phyloP scores from a whole-genome alignment of 768 basidiomycete species.

The Grammothele lineata region DNA sequence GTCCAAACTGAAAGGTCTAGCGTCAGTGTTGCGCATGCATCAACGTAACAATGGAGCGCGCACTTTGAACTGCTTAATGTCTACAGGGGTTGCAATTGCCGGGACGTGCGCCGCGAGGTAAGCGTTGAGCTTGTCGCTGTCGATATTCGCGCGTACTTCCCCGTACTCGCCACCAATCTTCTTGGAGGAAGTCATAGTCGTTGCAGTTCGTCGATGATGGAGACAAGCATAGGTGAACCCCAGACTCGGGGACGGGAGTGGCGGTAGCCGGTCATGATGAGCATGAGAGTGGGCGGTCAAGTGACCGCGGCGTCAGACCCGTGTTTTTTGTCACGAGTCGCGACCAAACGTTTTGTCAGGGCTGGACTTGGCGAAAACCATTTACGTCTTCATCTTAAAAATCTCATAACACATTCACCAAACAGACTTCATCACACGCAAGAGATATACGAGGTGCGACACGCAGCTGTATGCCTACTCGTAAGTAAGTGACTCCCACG shows the following conservation, averaged over 20 bases:
- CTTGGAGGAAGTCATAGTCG: conserved; percentile 25
- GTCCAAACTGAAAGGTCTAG: conserved; percentile 63
- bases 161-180: conserved; percentile 77
- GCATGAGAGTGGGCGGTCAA: not conserved
- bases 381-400: no score
- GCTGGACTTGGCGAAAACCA: no score
- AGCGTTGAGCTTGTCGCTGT: conserved; percentile 55
- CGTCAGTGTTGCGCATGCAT: not conserved
- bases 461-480: no score
- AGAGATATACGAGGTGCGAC: no score
- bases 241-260: no score
- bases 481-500: no score
- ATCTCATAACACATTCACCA: no score
- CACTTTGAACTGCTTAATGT: conserved; percentile 92
- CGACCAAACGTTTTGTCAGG: no score
- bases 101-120: conserved; percentile 60
- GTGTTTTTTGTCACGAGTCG: not conserved
- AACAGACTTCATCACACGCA: no score
- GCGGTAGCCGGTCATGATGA: not conserved
- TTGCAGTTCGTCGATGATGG: no score
- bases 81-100: conserved; percentile 57
- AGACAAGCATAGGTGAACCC: no score
- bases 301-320: conserved; percentile 2
- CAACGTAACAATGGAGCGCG: not conserved
- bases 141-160: conserved; percentile 64